phyloP scores from a whole-genome alignment of 2,329 filamentous ascomycete genomes.

The Fusarium avenaceum region DNA sequence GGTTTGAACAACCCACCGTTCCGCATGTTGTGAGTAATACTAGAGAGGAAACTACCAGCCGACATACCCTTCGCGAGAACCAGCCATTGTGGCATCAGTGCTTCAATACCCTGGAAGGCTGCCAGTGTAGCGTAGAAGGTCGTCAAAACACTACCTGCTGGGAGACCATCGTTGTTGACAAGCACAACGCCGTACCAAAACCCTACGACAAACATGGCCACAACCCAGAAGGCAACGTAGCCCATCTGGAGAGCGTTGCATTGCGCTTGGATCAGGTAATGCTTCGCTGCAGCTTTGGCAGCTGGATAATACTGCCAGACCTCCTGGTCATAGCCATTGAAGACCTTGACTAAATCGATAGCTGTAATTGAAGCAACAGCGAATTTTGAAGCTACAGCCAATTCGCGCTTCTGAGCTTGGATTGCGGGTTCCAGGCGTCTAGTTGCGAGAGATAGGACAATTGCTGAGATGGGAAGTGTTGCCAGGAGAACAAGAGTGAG shows the following conservation, averaged over 20 bases:
- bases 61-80: conserved; percentile 83
- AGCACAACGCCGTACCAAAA: conserved; percentile 89
- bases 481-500: conserved; percentile 84
- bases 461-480: conserved; percentile 75
- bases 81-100: conserved; percentile 81
- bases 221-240: conserved; percentile 79
- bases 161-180: conserved; percentile 69
- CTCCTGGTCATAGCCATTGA: conserved; percentile 81
- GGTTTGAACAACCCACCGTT: neutral
- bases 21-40: conserved; percentile 55
- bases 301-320: conserved; percentile 72
- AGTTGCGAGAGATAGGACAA: conserved; percentile 72
- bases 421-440: conserved; percentile 74
- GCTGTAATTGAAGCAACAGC: conserved; percentile 76
- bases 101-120: conserved; percentile 80
- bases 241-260: conserved; percentile 80
- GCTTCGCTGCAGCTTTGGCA: conserved; percentile 69
- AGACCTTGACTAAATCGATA: conserved; percentile 89
- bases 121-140: conserved; percentile 87
- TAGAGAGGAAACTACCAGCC: conserved; percentile 74
- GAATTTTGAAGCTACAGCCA: conserved; percentile 79
- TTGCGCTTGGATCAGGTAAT: conserved; percentile 77
- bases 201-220: conserved; percentile 85
- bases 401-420: conserved; percentile 74
- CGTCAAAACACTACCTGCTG: conserved; percentile 78